Conservation (phyloP, 345 rosid species). For the Populus tremula region DNA sequence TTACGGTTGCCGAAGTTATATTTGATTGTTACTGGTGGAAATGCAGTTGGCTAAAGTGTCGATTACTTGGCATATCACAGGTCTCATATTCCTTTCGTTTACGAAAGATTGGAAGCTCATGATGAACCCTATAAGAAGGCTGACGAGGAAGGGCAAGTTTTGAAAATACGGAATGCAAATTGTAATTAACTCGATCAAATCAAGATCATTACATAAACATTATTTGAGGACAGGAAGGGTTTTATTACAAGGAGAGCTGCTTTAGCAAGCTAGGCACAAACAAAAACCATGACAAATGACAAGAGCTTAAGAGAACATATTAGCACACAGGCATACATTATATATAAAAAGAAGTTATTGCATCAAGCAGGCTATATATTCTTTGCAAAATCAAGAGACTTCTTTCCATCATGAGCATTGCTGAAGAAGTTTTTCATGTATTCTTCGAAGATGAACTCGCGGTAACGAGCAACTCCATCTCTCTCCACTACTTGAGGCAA, state of each 20-base stretch:
- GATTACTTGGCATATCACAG: no score
- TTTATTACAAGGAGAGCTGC: neutral
- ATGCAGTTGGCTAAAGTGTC: no score
- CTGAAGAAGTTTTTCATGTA: slow-evolving; percentile 52
- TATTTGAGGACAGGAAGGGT: neutral
- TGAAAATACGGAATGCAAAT: no score
- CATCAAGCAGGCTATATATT: neutral
- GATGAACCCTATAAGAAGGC: no score
- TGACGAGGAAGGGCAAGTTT: no score
- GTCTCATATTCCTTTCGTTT: no score
- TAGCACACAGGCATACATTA: neutral
- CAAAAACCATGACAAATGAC: neutral
- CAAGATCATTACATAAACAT: no score
- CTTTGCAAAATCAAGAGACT: slow-evolving; percentile 44
- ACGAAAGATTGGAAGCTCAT: no score
- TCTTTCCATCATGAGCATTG: slow-evolving; percentile 54
- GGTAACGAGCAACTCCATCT: slow-evolving; percentile 45
- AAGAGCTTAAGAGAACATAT: neutral
- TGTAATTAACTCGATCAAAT: no score
- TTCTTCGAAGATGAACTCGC: slow-evolving; percentile 41
- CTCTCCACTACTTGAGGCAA: slow-evolving; percentile 39
- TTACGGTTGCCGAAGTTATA: no score
- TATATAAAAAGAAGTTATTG: neutral
- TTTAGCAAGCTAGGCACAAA: neutral
- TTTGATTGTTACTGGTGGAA: no score